Evolutionary conservation across 2,329 filamentous ascomycete species (phyloP), one percentile per base, ranked within the genome.

Genomic region (Talaromyces sp.): DNA sequence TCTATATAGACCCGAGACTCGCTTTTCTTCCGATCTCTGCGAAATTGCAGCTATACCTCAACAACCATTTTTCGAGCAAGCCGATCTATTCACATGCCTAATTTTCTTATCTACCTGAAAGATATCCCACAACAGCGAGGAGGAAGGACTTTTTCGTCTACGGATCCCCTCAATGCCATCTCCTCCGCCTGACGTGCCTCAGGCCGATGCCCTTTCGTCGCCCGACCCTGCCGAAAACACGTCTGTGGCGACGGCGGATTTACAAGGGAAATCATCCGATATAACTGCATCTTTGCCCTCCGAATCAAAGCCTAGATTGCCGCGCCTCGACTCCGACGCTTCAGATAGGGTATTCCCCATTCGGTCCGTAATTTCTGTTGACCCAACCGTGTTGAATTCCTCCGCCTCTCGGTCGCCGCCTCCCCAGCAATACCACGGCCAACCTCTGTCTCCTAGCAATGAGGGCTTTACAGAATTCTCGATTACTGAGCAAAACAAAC

Each of bases 301-400:
- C 50, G 18, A 10, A 2, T 53, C 54, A 18, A 53, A 52, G 16
- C 54, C 61, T 36, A 42, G 67, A 18, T 61, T 73, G 5, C 69
- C 71, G 23, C 65, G 64, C 7, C 58, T 75, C 14, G 70, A 71
- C 52, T 69, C 67, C 10, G 70, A 71, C 5, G 68, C 69, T 2
- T 67, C 79, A 40, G 83, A 93, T 69, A 84, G 89, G 57, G 88
- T 94, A n/a, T 94, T 91, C 61, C 90, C 90, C 16, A 89, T 94
- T 34, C 85, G 89, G 56, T 92, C 89, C 12, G 87, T 90, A 50
- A 81, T 94, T 36, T 90, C 86, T 10, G 85, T 93, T 44, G 61
- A 63, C 28, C 55, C 58, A 34, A 54, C 51, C 23, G 57, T 28
- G 8, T 44, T 47, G n/a, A 63, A 47, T n/a, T 27, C 56, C 33